These are phyloP conservation scores for Chenopodium album DNA, from an alignment of 148 eudicot genomes.

Conservation along the genomic window DNA sequence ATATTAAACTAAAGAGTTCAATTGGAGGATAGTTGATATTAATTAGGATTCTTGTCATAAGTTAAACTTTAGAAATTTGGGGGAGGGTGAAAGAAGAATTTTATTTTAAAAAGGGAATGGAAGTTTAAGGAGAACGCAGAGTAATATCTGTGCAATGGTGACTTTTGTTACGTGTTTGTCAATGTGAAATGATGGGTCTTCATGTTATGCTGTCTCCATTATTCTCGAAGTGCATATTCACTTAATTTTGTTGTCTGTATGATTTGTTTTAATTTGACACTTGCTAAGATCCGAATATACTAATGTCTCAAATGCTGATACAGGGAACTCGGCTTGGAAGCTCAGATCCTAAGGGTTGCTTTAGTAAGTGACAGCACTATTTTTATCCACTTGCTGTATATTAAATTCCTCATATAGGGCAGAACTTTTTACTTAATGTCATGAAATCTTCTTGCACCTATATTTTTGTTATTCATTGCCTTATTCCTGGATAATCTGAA, in stretches of 20 bases:
- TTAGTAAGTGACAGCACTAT: conserved; percentile 58
- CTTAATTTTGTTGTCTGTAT: background rate
- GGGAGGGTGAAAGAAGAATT: background rate
- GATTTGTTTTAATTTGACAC: background rate
- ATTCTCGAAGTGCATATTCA: too few species aligned
- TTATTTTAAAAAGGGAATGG: background rate
- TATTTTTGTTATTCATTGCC: background rate
- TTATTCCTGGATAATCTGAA: background rate
- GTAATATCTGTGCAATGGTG: background rate
- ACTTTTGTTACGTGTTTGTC: too few species aligned
- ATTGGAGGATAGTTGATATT: background rate
- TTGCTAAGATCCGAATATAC: background rate
- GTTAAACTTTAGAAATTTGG: background rate
- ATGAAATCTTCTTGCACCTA: background rate
- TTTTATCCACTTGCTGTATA: conserved; percentile 3
- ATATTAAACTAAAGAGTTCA: background rate
- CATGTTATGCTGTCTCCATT: background rate
- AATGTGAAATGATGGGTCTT: too few species aligned
- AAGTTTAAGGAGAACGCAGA: background rate
- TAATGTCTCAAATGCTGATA: conserved; percentile 14
- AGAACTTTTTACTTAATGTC: background rate
- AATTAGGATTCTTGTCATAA: too few species aligned
- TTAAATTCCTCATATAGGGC: background rate
- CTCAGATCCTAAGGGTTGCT: conserved; percentile 98
- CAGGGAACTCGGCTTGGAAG: conserved; percentile 99